These are phyloP conservation scores for Debaryomyces singareniensis DNA, from an alignment of 1,139 yeast species.

Conservation along the genomic window DNA sequence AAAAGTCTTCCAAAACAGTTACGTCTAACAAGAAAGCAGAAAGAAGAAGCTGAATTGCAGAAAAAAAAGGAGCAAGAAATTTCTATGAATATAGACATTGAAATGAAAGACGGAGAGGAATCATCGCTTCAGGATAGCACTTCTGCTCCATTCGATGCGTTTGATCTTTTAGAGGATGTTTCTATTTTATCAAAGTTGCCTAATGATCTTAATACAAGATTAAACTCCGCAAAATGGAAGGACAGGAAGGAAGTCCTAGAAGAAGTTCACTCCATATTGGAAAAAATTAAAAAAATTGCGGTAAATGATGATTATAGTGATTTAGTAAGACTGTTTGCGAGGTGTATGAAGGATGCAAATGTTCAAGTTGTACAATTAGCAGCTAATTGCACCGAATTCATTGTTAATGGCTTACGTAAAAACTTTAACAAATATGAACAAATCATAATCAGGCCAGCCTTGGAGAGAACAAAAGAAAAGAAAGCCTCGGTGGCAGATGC, in stretches of 20 bases:
- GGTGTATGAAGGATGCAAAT: slow-evolving; percentile 83
- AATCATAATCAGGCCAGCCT: slow-evolving; percentile 51
- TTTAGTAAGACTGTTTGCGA: slow-evolving; percentile 55
- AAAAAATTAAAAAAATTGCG: slow-evolving; percentile 40
- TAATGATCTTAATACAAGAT: slow-evolving; percentile 44
- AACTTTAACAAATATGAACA: slow-evolving; percentile 51
- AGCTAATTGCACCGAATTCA: slow-evolving; percentile 55
- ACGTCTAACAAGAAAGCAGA: slow-evolving; percentile 51
- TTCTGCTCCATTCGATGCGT: slow-evolving; percentile 20
- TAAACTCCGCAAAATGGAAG: slow-evolving; percentile 76
- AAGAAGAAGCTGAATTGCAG: slow-evolving; percentile 14
- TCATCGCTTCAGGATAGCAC: slow-evolving; percentile 1
- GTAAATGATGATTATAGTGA: slow-evolving; percentile 52
- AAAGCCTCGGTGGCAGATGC: slow-evolving; percentile 75
- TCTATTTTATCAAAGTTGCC: slow-evolving; percentile 67
- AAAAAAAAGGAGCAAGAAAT: slow-evolving; percentile 14
- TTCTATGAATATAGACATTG: slow-evolving; percentile 26
- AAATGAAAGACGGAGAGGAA: slow-evolving; percentile 30
- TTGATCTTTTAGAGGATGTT: slow-evolving; percentile 37
- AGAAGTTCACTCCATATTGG: slow-evolving; percentile 49
- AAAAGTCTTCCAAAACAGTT: slow-evolving; percentile 46
- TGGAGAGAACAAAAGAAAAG: slow-evolving; percentile 86
- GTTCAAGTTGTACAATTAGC: slow-evolving; percentile 82
- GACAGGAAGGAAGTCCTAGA: slow-evolving; percentile 85
- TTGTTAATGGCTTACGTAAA: slow-evolving; percentile 63